Base-by-base conservation (phyloP, 2,329 filamentous ascomycete genomes). In the Emmonsia crescens region DNA sequence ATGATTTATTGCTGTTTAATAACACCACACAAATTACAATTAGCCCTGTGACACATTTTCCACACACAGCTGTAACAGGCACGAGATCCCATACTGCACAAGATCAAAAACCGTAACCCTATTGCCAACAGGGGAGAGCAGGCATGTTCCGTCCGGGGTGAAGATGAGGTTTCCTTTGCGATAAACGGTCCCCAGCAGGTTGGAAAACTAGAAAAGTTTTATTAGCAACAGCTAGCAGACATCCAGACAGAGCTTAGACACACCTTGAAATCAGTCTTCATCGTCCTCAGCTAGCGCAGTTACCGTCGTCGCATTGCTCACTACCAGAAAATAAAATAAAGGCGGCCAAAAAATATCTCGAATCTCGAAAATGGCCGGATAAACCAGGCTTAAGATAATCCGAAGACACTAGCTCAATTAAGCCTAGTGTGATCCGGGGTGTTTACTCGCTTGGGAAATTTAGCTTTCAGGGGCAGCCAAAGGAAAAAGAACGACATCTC, bases 241-340 rank as follows among this genome's bases (percentile, higher is more conserved):
- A 16, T 21, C 2, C 36, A 46, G 38, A 57, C 57, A 9, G 46
- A 60, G 38, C 29, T 56, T 16, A 8, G 6, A 60, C 63, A 62
- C 76, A 95, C 93, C 86, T 94, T 95, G 77, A 97, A 99, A 78
- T 97, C 93, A 68, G 92, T 97, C 89, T 97, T 99, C 94, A 99
- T 99, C 64, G 66, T 82, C 65, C 65, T 62, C 59, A 48, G 40
- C 54, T 36, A 61, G 55, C 54, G 36, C 44, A 60, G 59, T 54
- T n/a, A 48, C 6, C 42, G 49, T 61, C 31, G 42, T 60, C 62
- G 57, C 60, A 63, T 59, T 51, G 19, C 21, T 24, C 24, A 5
- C 29, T 19, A 12, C n/a, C 21, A 48, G 9, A 8, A 33, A 52
- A 24, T 1, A 3, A 21, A 27, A 59, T 6, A 29, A n/a, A 27